Evolutionary conservation across 1,284 basidiomycete genomes (phyloP), one percentile per base, ranked within the genome.

Genomic region (Apiotrichum laibachii): DNA sequence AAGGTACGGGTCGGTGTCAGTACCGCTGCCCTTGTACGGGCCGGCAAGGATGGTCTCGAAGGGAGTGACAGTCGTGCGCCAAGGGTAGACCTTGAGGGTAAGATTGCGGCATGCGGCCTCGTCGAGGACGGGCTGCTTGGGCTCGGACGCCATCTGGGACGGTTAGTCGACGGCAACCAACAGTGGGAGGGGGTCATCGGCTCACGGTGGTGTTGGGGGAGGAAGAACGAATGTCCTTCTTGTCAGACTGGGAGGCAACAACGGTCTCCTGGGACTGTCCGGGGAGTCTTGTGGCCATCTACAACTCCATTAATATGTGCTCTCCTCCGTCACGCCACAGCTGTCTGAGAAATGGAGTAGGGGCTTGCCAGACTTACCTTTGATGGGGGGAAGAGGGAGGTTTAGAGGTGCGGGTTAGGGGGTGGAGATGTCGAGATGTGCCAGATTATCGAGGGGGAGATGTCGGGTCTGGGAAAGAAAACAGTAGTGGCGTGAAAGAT

Each of bases 1-100:
- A 16, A 80, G 65, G 60, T 70, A 80, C 0, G 79, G 80, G 49
- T 77, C 72, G 13, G 70, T 71, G 6, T 71, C 60, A 5, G 78
- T 80, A 11, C 79, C 80, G 19, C 65, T 61, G 9, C 80, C 80
- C 37, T 57, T 63, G 64, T 80, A 81, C 2, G 67, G 67, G 51
- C 72, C 62, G 15, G 64, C 57, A 34, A 79, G 50, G 56, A 81
- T 79, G 2, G 66, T 54, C 46, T 69, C 64, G 51, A 78, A 80
- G 0, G 78, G 73, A 0, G 78, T 79, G 15, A 69, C 63, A 48
- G 73, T 67, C 0, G 52, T 67, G 15, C 74, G 63, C 75, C 75
- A 78, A 37, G 69, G 72, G 0, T 50, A 53, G 55, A 61, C 71
- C 48, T 61, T 67, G 40, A 71, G 66, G 13, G 70, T 74, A 22